A percentile compares a stretch with the other conserved stretches of the same genome.
These are phyloP conservation scores for Jatropha curcas DNA, from an alignment of 345 rosid genomes.

Conservation along the genomic window DNA sequence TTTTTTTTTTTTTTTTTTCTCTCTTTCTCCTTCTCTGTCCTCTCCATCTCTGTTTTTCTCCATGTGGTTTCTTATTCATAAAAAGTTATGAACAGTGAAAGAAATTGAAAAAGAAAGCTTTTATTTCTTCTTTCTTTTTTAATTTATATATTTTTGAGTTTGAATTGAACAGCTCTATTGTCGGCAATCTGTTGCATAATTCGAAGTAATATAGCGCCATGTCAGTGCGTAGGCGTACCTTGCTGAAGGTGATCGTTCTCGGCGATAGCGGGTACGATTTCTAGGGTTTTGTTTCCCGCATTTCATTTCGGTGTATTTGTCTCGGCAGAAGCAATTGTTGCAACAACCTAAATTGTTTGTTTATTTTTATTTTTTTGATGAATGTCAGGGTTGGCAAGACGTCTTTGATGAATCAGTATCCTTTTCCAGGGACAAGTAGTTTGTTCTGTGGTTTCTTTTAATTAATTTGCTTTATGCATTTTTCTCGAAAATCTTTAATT, in stretches of 20 bases:
- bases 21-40: not conserved
- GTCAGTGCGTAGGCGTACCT: conserved; percentile 84
- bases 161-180: not conserved
- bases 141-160: not conserved
- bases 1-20: too few relatives aligned
- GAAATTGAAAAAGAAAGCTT: not conserved
- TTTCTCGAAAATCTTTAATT: not conserved
- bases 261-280: conserved; percentile 90
- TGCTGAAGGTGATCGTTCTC: conserved; percentile 98
- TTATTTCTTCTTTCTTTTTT: not conserved
- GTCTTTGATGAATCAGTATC: conserved; percentile 99
- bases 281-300: conserved; percentile 17
- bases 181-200: not conserved
- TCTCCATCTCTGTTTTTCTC: too few relatives aligned
- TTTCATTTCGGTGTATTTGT: not conserved
- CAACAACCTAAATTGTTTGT: too few relatives aligned
- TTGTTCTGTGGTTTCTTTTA: not conserved
- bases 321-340: too few relatives aligned
- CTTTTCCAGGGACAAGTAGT: conserved; percentile 16
- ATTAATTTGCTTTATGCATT: not conserved
- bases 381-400: conserved; percentile 95
- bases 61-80: too few relatives aligned
- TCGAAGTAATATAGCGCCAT: conserved; percentile 31
- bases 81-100: not conserved
- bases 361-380: conserved; percentile 12